These are phyloP conservation scores for Hypholoma sublateritium DNA, from an alignment of 768 basidiomycete genomes.

Conservation along the genomic window DNA sequence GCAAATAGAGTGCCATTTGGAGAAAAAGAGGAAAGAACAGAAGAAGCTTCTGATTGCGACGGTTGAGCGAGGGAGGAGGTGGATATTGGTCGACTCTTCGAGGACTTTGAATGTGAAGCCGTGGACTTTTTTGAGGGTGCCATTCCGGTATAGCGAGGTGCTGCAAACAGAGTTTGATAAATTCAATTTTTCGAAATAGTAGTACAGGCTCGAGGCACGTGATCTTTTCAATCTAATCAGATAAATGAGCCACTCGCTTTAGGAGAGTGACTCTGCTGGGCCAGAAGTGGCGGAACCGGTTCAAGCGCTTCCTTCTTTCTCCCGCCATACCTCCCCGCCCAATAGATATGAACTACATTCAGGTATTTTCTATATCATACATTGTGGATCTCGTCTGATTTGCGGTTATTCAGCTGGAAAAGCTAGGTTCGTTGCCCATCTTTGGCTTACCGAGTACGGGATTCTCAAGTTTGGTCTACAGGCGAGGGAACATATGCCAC, in stretches of 20 bases:
- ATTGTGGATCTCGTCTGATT: neutral
- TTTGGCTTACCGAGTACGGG: neutral
- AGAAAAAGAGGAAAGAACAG: constrained; percentile 59
- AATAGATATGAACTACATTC: constrained; percentile 50
- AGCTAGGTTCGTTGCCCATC: constrained; percentile 57
- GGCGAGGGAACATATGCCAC: constrained; percentile 95
- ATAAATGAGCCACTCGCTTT: neutral
- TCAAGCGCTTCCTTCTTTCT: neutral
- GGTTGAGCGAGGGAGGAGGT: constrained; percentile 59
- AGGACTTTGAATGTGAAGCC: constrained; percentile 53
- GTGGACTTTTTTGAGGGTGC: constrained; percentile 47
- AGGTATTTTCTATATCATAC: constrained; percentile 31
- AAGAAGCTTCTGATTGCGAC: constrained; percentile 45
- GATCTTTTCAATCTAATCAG: constrained; percentile 10
- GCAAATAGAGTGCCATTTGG: constrained; percentile 56
- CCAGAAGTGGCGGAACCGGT: neutral
- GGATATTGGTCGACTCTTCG: constrained; percentile 49
- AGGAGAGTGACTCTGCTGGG: neutral
- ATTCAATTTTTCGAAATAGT: neutral
- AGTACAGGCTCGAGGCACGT: neutral
- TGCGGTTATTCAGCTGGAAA: constrained; percentile 64
- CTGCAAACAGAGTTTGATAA: neutral
- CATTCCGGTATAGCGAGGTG: constrained; percentile 27
- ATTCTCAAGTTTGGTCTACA: constrained; percentile 44
- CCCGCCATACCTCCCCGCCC: constrained; percentile 1